Base-by-base conservation (phyloP, 2,329 filamentous ascomycete genomes). In the Xylaria multiplex region DNA sequence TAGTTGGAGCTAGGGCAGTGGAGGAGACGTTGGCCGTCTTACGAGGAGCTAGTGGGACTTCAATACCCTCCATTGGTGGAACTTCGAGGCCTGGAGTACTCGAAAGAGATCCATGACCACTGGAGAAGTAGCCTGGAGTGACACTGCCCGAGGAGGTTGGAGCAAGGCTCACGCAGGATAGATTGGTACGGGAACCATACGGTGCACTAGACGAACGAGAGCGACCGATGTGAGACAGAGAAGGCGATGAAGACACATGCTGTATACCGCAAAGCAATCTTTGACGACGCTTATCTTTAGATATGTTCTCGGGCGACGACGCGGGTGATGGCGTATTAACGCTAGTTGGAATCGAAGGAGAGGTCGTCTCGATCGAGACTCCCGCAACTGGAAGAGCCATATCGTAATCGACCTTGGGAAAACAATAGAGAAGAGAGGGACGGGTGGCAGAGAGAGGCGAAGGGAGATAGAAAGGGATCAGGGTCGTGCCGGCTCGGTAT, bases 241-340 rank as follows among this genome's bases (percentile, higher is more conserved):
- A 92, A 0, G 91, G 90, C 6, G 90, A 93, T 0, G 93, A 97
- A 11, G 92, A 90, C 74, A 96, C 95, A 64, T 92, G 90, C 68
- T 95, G 90, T 55, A 97, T 84, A 37, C 90, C 88, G 69, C 89
- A 88, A 19, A 96, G 82, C 40, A 97, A 79, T 65, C 90, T 88
- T 72, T 90, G 88, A 53, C 91, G 87, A 59, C 88, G 86, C 77
- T 90, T 93, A 63, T 86, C 82, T 78, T 90, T 93, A 30, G 81
- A 82, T 2, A 79, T 79, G 45, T 66, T 69, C 42, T 78, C 78
- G 13, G 70, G 62, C 8, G 70, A 69, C 19, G 70, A 69, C 30
- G 70, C 61, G 37, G 42, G 27, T 14, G 55, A 54, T 27, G 68
- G 62, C 42, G 67, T 65, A 48, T 65, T 69, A 59, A 74, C 72